These are phyloP conservation scores for Suillus paluster DNA, from an alignment of 768 basidiomycete genomes.

Conservation along the genomic window DNA sequence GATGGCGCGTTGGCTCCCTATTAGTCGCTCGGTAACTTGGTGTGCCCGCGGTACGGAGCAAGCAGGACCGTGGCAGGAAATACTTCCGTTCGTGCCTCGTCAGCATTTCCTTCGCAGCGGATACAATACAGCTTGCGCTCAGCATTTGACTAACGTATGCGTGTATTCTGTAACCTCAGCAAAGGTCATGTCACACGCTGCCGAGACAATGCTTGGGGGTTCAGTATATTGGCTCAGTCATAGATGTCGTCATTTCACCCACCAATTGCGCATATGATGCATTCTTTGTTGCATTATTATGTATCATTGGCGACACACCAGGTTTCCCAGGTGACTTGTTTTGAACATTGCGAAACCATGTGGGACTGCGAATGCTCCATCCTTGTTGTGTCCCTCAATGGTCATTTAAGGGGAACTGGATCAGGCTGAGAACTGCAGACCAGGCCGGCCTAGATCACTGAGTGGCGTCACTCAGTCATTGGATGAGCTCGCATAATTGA, in stretches of 20 bases:
- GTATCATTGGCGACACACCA: neutral
- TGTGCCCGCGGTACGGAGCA: neutral
- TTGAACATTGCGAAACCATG: neutral
- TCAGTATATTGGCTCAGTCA: neutral
- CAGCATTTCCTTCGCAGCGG: constrained; percentile 1
- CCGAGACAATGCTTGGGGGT: neutral
- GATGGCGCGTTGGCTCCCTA: neutral
- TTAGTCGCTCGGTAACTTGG: neutral
- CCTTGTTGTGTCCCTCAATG: neutral
- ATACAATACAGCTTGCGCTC: neutral
- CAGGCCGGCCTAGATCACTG: neutral
- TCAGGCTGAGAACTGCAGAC: neutral
- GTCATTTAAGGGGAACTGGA: neutral
- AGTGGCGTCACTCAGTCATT: neutral
- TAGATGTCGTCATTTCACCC: too few species aligned
- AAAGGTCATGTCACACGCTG: neutral
- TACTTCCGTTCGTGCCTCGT: neutral
- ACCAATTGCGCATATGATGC: neutral
- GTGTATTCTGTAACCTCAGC: neutral
- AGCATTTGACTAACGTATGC: neutral
- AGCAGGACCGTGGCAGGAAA: neutral
- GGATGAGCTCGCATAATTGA: neutral
- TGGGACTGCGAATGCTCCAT: neutral
- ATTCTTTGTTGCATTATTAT: neutral
- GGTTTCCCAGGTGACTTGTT: neutral